phyloP scores from a whole-genome alignment of 805 yeast genomes.

The Metschnikowia lachancei region DNA sequence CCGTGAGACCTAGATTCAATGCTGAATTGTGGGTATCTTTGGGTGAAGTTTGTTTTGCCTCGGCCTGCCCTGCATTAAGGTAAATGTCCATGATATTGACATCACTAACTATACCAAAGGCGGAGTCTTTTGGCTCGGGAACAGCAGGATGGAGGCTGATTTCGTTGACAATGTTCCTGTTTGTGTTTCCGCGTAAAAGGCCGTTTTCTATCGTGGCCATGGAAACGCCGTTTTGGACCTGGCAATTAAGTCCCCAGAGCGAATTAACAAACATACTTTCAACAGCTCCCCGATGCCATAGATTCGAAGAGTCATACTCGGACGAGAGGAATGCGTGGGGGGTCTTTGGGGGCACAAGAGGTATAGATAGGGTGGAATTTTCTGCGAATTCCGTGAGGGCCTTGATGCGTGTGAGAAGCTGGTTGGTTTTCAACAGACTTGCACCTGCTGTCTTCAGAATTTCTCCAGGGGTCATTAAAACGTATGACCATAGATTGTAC shows the following conservation, averaged over 20 bases:
- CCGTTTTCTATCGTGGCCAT: slow-evolving; percentile 47
- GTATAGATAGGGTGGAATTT: slow-evolving; percentile 54
- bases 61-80: slow-evolving; percentile 7
- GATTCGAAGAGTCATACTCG: slow-evolving; percentile 20
- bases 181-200: slow-evolving; percentile 40
- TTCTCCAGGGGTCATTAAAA: slow-evolving; percentile 16
- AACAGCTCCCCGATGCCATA: slow-evolving; percentile 44
- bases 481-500: slow-evolving; percentile 38
- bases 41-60: neutral
- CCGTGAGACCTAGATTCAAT: slow-evolving; percentile 1
- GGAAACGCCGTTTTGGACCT: slow-evolving; percentile 27
- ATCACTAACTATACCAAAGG: slow-evolving; percentile 14
- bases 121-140: neutral
- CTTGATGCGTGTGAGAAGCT: slow-evolving; percentile 41
- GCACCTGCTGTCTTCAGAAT: neutral
- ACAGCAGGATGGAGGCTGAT: slow-evolving; percentile 18
- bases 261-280: slow-evolving; percentile 33
- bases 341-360: slow-evolving; percentile 36
- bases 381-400: slow-evolving; percentile 46
- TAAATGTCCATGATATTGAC: slow-evolving; percentile 20
- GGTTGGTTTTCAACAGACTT: slow-evolving; percentile 3
- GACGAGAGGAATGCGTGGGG: slow-evolving; percentile 6
- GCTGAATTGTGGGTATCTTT: neutral
- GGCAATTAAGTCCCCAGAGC: slow-evolving; percentile 46
- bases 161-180: slow-evolving; percentile 49